phyloP scores from a whole-genome alignment of 2,329 filamentous ascomycete genomes.

The Monilinia laxa region DNA sequence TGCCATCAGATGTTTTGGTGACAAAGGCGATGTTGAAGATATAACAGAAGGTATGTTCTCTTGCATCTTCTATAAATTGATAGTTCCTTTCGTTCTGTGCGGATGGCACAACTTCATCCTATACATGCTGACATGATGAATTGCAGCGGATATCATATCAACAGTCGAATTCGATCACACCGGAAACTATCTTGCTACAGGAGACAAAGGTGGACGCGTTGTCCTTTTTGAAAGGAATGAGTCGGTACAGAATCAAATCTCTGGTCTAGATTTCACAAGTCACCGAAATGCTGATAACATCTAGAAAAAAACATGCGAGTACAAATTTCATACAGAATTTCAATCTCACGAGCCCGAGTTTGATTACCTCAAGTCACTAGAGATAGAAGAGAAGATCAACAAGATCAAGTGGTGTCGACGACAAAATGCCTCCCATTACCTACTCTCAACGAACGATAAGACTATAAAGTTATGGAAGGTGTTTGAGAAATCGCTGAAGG shows the following conservation, averaged over 20 bases:
- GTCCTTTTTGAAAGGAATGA: slow-evolving; percentile 92
- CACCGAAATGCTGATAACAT: slow-evolving; percentile 40
- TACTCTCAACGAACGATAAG: slow-evolving; percentile 98
- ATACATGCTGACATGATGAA: slow-evolving; percentile 28
- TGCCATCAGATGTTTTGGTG: slow-evolving; percentile 83
- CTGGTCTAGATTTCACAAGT: neutral
- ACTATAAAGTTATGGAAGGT: slow-evolving; percentile 99
- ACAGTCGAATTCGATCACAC: slow-evolving; percentile 90
- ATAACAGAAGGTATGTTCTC: slow-evolving; percentile 41
- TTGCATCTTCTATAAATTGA: neutral
- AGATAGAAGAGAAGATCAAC: slow-evolving; percentile 99
- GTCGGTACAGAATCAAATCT: slow-evolving; percentile 59
- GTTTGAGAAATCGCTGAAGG: slow-evolving; percentile 98
- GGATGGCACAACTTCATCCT: neutral
- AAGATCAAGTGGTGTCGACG: slow-evolving; percentile 99
- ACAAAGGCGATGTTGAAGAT: slow-evolving; percentile 94
- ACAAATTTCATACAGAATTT: slow-evolving; percentile 99
- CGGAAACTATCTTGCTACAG: slow-evolving; percentile 85
- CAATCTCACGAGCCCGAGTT: slow-evolving; percentile 99
- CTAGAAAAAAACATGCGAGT: slow-evolving; percentile 99
- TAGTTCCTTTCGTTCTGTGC: neutral
- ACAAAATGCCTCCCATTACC: slow-evolving; percentile 97
- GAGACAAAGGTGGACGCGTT: slow-evolving; percentile 82
- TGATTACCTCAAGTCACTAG: slow-evolving; percentile 97
- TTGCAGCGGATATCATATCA: slow-evolving; percentile 80